These are phyloP conservation scores for Cladorrhinum samala DNA, from an alignment of 495 filamentous ascomycete genomes.

Conservation along the genomic window DNA sequence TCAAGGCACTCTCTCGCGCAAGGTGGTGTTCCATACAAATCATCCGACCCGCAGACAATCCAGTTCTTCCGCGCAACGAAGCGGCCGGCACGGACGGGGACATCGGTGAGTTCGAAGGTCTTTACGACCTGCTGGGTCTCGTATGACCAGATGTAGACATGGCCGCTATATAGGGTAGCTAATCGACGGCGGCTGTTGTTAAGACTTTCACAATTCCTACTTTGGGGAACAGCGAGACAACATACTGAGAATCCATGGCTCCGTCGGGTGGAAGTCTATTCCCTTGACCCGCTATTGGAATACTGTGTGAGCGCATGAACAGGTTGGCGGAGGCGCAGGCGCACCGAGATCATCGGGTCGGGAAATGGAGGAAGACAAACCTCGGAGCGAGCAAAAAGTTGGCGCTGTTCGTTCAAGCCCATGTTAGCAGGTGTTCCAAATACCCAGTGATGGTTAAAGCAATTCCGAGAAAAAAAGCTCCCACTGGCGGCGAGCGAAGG, in stretches of 20 bases:
- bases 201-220: no score
- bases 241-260: constrained; percentile 86
- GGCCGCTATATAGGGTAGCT: constrained; percentile 86
- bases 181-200: no score
- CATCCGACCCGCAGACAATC: constrained; percentile 97
- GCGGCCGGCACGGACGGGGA: constrained; percentile 92
- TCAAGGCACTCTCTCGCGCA: not conserved
- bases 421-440: constrained; percentile 11
- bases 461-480: constrained; percentile 6
- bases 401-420: constrained; percentile 30
- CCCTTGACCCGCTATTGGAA: constrained; percentile 86
- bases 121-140: constrained; percentile 97
- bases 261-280: constrained; percentile 93
- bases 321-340: constrained; percentile 60
- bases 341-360: constrained; percentile 28
- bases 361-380: constrained; percentile 40
- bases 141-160: constrained; percentile 99
- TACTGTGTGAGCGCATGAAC: constrained; percentile 3
- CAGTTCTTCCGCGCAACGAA: constrained; percentile 98
- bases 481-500: not conserved
- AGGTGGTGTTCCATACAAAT: constrained; percentile 78
- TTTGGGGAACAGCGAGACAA: not conserved
- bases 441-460: constrained; percentile 3
- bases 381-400: constrained; percentile 33
- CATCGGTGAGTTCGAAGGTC: constrained; percentile 98